A percentile compares a stretch with the other conserved stretches of the same genome.
phyloP scores from a whole-genome alignment of 176 grass and related monocot genomes.

The Avena insularis region DNA sequence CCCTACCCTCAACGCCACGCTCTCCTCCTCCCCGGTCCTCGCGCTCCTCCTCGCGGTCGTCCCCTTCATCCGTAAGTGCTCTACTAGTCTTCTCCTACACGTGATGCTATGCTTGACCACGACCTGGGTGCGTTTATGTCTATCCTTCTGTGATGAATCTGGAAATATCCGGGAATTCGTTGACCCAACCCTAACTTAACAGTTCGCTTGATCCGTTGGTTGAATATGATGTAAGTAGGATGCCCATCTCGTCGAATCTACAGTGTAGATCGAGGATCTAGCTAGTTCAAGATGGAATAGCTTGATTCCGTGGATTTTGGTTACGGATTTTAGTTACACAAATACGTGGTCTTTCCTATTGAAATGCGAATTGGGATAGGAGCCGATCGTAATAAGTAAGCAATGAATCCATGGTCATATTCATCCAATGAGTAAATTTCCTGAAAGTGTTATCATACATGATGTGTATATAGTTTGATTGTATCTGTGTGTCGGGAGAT shows the following conservation, averaged over 20 bases:
- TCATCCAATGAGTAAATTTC: neutral
- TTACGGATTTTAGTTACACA: neutral
- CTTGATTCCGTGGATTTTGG: neutral
- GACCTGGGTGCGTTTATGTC: neutral
- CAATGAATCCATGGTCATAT: neutral
- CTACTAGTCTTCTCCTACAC: neutral
- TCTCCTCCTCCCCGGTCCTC: constrained; percentile 59
- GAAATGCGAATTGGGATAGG: neutral
- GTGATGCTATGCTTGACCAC: neutral
- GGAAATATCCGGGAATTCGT: neutral
- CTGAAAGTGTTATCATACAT: neutral
- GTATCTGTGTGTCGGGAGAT: neutral
- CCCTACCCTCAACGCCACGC: constrained; percentile 74
- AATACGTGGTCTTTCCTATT: neutral
- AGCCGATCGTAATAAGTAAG: neutral
- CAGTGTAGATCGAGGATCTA: constrained; percentile 37
- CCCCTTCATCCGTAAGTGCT: constrained; percentile 77
- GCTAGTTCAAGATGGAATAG: neutral
- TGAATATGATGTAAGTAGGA: constrained; percentile 16
- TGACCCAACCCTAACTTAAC: neutral
- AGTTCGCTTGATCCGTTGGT: neutral
- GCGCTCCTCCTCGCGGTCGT: constrained; percentile 71
- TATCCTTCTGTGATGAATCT: neutral
- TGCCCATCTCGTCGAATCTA: neutral
- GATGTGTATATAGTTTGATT: constrained; percentile 3